These are phyloP conservation scores for Cyclospora cayetanensis DNA, from an alignment of 169 alveolate species.

Conservation along the genomic window DNA sequence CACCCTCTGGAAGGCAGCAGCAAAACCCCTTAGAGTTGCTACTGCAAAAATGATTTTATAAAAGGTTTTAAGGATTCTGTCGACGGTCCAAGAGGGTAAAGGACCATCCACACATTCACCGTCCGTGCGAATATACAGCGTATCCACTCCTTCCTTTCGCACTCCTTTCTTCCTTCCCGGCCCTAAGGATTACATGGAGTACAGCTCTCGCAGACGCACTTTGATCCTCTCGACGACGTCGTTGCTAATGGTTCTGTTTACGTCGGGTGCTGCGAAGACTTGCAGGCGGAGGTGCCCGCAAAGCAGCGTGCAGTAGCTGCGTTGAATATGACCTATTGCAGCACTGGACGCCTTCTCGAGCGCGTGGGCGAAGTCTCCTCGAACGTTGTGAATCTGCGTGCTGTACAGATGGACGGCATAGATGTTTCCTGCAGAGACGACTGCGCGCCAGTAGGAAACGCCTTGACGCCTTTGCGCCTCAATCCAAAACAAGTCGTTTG, in stretches of 20 bases:
- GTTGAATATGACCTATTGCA: neutral
- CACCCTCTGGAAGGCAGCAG: too few relatives aligned
- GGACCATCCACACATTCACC: too few relatives aligned
- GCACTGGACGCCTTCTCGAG: neutral
- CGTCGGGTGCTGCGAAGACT: neutral
- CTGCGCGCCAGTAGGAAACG: neutral
- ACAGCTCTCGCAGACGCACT: neutral
- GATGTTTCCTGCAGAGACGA: neutral
- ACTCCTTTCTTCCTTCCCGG: too few relatives aligned
- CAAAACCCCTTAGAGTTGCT: too few relatives aligned
- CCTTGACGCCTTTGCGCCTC: neutral
- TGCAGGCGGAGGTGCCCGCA: neutral
- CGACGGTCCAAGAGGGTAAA: too few relatives aligned
- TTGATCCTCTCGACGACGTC: neutral
- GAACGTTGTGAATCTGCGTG: neutral
- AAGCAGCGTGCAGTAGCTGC: neutral
- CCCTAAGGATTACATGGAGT: too few relatives aligned
- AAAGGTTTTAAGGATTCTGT: too few relatives aligned
- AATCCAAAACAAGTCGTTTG: neutral
- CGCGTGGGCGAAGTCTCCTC: neutral
- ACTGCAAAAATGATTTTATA: too few relatives aligned
- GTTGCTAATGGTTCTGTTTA: neutral
- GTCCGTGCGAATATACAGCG: too few relatives aligned
- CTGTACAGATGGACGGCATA: neutral
- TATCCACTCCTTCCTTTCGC: too few relatives aligned